Evolutionary conservation across 208 protist species (phyloP).

Genomic region (Leptomonas seymouri): DNA sequence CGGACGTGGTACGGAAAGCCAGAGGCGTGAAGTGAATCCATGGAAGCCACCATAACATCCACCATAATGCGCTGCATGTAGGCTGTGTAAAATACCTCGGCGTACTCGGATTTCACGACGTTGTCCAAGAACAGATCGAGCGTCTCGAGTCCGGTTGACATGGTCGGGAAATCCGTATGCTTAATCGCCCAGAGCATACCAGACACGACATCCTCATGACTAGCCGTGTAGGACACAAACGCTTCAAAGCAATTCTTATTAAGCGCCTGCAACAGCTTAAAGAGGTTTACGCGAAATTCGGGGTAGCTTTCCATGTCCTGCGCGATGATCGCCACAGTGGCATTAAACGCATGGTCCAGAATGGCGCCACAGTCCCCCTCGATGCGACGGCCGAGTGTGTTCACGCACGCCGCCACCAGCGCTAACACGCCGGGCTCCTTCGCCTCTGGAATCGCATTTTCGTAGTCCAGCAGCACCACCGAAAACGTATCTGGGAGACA

Average conservation of each 20-base stretch:
- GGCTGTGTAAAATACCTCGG: conserved; percentile 69
- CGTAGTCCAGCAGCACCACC: conserved; percentile 97
- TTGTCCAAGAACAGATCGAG: conserved; percentile 93
- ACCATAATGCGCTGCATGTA: conserved; percentile 84
- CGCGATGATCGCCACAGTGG: conserved; percentile 98
- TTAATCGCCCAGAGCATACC: conserved; percentile 98
- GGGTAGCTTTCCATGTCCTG: conserved; percentile 97
- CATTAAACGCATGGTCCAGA: conserved; percentile 96
- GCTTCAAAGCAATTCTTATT: conserved; percentile 94
- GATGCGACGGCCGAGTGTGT: conserved; percentile 81
- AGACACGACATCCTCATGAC: conserved; percentile 90
- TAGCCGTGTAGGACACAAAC: conserved; percentile 73
- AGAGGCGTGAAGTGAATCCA: conserved; percentile 85
- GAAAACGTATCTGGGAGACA: conserved; percentile 96
- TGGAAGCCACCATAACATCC: conserved; percentile 78
- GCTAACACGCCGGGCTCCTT: conserved; percentile 96
- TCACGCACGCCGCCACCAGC: conserved; percentile 90
- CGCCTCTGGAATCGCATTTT: conserved; percentile 76
- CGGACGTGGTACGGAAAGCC: conserved; percentile 75
- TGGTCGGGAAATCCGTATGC: conserved; percentile 96
- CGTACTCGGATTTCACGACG: conserved; percentile 54
- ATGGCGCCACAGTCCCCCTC: conserved; percentile 93
- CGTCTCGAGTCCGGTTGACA: conserved; percentile 91
- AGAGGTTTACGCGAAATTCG: conserved; percentile 98
- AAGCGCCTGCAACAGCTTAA: conserved; percentile 96